Evolutionary conservation across 2,329 filamentous ascomycete genomes (phyloP), one percentile per base, ranked within the genome.

Genomic region (Fusarium siculi): DNA sequence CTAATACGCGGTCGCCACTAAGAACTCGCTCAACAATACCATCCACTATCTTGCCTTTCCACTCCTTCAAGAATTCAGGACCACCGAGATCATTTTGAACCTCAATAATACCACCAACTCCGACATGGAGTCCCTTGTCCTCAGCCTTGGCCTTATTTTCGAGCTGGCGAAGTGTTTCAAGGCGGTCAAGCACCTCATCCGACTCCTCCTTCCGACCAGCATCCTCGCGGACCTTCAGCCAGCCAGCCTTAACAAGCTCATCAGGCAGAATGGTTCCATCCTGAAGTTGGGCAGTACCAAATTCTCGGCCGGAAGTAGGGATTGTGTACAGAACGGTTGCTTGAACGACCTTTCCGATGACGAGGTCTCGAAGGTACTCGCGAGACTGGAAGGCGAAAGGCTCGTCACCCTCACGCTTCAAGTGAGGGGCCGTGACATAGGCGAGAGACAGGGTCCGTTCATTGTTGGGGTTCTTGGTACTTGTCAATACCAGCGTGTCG

Each of bases 141-240:
- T 95, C 93, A 60, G 88, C 87, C 82, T 91, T 94, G 66, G 96
- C 96, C 75, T 93, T 89, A 47, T 89, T 87, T 83, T 98, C 95
- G 39, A 96, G 85, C 53, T 87, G 87, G 75, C 94, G 92, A 68
- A 99, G 89, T 77, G 90, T 92, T 77, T 97, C 93, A 30, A 99
- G 86, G 68, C 93, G 88, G 72, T 91, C 84, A 34, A 88, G 86
- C 14, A 92, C 87, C 57, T 95, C 92, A 65, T 96, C 93, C 4
- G 92, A 91, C 66, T 98, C 95, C 74, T 98, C 95, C 80, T 96
- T 96, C 74, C 93, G 92, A 70, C 95, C 95, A 66, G 96, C 95
- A 82, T 99, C 96, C 78, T 99, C 96, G 73, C 96, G 91, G 68
- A 99, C 89, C 84, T 96, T 97, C 72, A 95, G 85, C 95, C 95